Evolutionary conservation across 140 eudicot species (phyloP), one percentile per base, ranked within the genome.

Genomic region (Erigeron philadelphicus): DNA sequence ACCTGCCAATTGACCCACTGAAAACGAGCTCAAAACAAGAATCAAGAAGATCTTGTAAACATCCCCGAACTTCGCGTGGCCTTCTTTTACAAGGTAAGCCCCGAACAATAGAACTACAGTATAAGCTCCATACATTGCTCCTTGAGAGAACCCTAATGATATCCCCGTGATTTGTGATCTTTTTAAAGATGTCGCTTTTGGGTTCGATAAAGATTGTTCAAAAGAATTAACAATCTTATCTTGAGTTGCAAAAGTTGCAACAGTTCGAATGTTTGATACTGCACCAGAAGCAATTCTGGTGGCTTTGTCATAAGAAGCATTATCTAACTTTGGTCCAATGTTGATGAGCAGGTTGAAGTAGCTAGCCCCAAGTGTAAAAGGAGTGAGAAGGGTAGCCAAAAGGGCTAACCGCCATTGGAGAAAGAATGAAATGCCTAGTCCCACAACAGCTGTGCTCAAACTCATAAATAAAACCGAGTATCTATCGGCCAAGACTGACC

Each of bases 281-380:
- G 95, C 96, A 71, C 91, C 90, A 0, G 91, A 82, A 62, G 95
- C 96, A 16, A 89, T 83, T 41, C 55, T 82, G 38, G 95, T 89
- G n/a, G 96, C 95, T 57, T 52, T 81, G 72, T 86, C 95, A 65
- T 89, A 87, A 10, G 96, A 71, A 3, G 57, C 69, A 40, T 86
- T 87, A 61, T 89, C 95, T 42, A 87, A 50, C 78, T 79, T 84
- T 13, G 95, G 91, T 42, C 95, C 95, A 8, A 86, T 83, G 67
- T 87, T 89, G 21, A 86, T 68, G 67, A 87, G 75, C 75, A 89
- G 50, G 72, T 74, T 89, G 46, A 86, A 74, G 70, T 89, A 89
- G 78, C 91, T 89, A 11, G 96, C 95, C 11, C 96, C 95, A 35
- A 86, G 89, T 9, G 96, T 84, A 58, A 89, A 81, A 45, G 96